Evolutionary conservation across 495 filamentous ascomycete genomes (phyloP), one percentile per base, ranked within the genome.

Genomic region (Penicillium diatomitis): DNA sequence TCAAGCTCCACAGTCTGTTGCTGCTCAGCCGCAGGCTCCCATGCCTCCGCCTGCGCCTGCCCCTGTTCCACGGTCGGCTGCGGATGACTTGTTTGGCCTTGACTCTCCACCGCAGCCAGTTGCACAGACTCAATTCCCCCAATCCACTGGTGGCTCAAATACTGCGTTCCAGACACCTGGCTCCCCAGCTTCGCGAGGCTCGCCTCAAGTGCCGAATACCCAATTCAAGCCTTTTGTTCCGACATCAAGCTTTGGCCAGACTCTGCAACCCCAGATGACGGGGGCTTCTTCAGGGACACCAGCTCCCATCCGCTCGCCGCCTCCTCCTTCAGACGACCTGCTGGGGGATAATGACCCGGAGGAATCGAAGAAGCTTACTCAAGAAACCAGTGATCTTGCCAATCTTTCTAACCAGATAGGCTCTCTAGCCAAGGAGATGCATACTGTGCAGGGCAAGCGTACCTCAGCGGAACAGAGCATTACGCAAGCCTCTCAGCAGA

Each of bases 401-500:
- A 98, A 98, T 58, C 68, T 98, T 47, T 96, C 90, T 5, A 97
- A 95, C 63, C 91, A 97, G 64, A 86, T 98, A 48, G 83, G 88
- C 5, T 87, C 83, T 5, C 67, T 98, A 48, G 82, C 89, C 2
- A 92, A 86, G 64, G 89, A 98, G 72, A 95, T 95, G 78, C 86
- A 92, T 63, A 88, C 88, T 50, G 83, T 95, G 4, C 90, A 94
- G 59, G 78, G 72, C 35, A 90, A 95, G 66, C 81, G 87, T 38
- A 74, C 70, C 2, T 79, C 82, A 5, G 84, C 85, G 2, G 88
- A 96, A 63, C 82, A 83, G 44, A 84, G 90, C 37, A 65, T 98
- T 41, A 83, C 79, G 48, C 83, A 88, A 49, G 81, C 84, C 32
- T 86, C 75, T 12, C 76, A 80, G 32, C 91, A 96, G 62, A 98